Base-by-base conservation (phyloP, 2,329 filamentous ascomycete genomes). In the Helotiales sp. region DNA sequence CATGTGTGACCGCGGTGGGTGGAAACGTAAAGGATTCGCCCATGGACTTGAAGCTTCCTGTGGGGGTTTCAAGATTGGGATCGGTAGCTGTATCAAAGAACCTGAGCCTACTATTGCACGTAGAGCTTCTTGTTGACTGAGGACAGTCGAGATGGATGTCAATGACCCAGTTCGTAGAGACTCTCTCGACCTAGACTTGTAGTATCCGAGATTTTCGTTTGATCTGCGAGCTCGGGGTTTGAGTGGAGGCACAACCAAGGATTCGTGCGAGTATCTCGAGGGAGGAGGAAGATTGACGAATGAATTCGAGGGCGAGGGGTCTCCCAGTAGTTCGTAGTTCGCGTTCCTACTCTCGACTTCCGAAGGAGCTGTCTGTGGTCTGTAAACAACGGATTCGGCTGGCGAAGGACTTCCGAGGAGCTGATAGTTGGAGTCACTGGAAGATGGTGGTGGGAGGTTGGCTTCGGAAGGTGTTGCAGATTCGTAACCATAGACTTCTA, bases 231-330 rank as follows among this genome's bases (percentile, higher is more conserved):
- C 77, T 53, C 71, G 71, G 8, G 81, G 77, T 46, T 77, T 75
- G 17, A 87, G 71, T 0, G 84, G 83, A 8, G 81, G 75, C 13
- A 87, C 81, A 12, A 82, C 66, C 29, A 87, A 73, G 61, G 83
- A 87, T 66, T 87, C 84, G 61, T 83, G 82, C 0, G 85, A 87
- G 67, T 81, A 86, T 55, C 78, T 76, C 15, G 67, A 62, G 19
- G 61, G 60, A 30, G 65, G 68, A 24, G 63, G 52, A 48, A 62
- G 61, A 34, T 75, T 73, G 25, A 63, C 67, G 27, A 71, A 64
- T 10, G 75, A 77, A 25, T 68, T 67, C 13, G 77, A 75, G 49
- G 60, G 61, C 2, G 77, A 77, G 2, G 72, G 67, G 22, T 76
- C 75, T 51, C 76, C 76, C 70, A 83, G 76, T 17, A 85, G 66